Conservation (phyloP, 805 yeast genomes). For the Debaryomyces hansenii region DNA sequence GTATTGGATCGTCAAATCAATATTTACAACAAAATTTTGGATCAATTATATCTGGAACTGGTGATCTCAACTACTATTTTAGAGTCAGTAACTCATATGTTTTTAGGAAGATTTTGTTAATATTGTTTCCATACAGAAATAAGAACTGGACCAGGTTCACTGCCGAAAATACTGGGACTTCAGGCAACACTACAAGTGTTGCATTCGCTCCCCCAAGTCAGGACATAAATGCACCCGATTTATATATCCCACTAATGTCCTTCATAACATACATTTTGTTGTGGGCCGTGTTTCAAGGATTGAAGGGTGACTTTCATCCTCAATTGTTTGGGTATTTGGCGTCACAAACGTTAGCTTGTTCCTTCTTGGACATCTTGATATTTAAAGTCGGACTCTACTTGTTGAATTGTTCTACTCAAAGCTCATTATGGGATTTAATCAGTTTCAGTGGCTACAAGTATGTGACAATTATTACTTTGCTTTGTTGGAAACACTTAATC, state of each 20-base stretch:
- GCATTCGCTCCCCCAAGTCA: constrained; percentile 73
- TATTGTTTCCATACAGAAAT: constrained; percentile 84
- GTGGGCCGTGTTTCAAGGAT: constrained; percentile 82
- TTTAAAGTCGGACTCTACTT: constrained; percentile 83
- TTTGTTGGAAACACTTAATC: constrained; percentile 51
- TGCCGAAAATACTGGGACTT: constrained; percentile 18
- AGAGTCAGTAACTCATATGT: constrained; percentile 91
- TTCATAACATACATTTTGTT: constrained; percentile 81
- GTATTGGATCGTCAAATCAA: constrained; percentile 78
- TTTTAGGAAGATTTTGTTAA: constrained; percentile 63
- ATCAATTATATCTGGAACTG: constrained; percentile 45
- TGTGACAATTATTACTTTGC: constrained; percentile 67
- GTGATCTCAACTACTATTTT: constrained; percentile 78
- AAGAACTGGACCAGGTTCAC: constrained; percentile 73
- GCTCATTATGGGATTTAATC: constrained; percentile 70
- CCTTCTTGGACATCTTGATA: constrained; percentile 70
- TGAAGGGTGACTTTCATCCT: constrained; percentile 89
- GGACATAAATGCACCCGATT: constrained; percentile 93
- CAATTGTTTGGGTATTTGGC: constrained; percentile 85
- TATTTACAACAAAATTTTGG: constrained; percentile 73
- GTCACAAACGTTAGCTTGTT: constrained; percentile 81
- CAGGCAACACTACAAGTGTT: constrained; percentile 15
- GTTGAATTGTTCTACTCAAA: constrained; percentile 64
- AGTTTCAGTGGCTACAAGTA: constrained; percentile 95
- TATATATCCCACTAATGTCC: constrained; percentile 95